These are phyloP conservation scores for Fusarium neocosmosporiellum DNA, from an alignment of 2,329 filamentous ascomycete species.

Conservation along the genomic window DNA sequence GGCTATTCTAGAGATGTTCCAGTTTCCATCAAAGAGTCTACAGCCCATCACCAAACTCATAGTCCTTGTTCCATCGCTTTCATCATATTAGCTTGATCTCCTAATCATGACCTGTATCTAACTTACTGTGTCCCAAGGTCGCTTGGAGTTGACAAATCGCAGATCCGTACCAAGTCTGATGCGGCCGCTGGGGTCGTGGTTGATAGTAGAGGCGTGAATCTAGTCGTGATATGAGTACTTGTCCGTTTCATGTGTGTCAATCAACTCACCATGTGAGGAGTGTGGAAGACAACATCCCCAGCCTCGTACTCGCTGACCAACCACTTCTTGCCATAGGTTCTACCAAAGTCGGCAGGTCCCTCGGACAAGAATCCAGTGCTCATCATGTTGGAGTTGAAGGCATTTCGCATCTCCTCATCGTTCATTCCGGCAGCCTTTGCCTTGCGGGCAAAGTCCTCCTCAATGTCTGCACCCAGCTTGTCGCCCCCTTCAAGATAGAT, in stretches of 20 bases:
- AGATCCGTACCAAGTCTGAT: not conserved
- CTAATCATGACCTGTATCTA: not conserved
- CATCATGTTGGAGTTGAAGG: constrained; percentile 72
- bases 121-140: not conserved
- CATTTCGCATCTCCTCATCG: constrained; percentile 62
- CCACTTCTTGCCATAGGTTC: constrained; percentile 47
- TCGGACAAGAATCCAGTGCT: constrained; percentile 64
- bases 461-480: constrained; percentile 59
- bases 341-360: constrained; percentile 54
- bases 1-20: not conserved
- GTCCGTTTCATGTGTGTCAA: not conserved
- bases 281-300: constrained; percentile 56
- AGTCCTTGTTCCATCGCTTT: not conserved
- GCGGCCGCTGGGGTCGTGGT: constrained; percentile 49
- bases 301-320: constrained; percentile 55
- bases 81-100: not conserved
- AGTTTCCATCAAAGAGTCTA: not conserved
- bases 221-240: constrained; percentile 34
- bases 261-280: constrained; percentile 46
- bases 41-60: not conserved
- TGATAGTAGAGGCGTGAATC: constrained; percentile 69
- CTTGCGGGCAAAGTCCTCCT: constrained; percentile 60
- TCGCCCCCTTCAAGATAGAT: constrained; percentile 65
- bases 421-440: constrained; percentile 61
- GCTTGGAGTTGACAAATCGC: not conserved